Evolutionary conservation across 2,329 filamentous ascomycete species (phyloP), one percentile per base, ranked within the genome.

Genomic region (Massarina eburnea): DNA sequence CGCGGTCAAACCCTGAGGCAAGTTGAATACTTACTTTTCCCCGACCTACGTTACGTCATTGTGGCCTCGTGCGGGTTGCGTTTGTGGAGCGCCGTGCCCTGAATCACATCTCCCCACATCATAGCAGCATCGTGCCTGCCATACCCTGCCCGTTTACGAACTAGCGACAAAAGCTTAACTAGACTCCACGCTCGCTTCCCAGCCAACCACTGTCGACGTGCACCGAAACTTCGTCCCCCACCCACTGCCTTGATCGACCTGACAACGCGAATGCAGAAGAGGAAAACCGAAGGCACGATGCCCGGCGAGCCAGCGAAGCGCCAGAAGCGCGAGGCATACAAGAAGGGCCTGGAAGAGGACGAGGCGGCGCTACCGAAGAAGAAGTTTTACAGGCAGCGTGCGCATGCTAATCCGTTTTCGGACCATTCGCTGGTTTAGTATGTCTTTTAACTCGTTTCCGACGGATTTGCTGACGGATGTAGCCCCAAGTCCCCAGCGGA

Each of bases 351-450:
- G 12, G 57, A 52, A 20, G 64, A 64, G 42, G 59, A 64, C 10
- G 68, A 71, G 51, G 72, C 82, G 7, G 80, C 83, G 60, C 74
- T 96, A 61, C 94, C 94, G 8, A 86, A 89, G 73, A 99, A 99
- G 79, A 92, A 88, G 75, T 96, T 94, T 75, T 99, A 96, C 71
- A 84, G 94, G 45, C 94, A 99, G 73, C 83, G 94, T 70, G 94
- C 94, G 29, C 94, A 99, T 74, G 94, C 94, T 52, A 99, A 99
- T 75, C 91, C 92, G 6, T 99, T 99, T 74, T 96, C 92, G 2
- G 94, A 99, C 64, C 94, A 99, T 76, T 77, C 82, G 46, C 77
- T 99, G 67, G 79, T 80, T 62, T 99, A 99, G 94, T 95, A 81
- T 33, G 55, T 24, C 8, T 40, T 43, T 15, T 22, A 10, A 17